phyloP scores from a whole-genome alignment of 345 rosid species.

The Salix koriyanagi region DNA sequence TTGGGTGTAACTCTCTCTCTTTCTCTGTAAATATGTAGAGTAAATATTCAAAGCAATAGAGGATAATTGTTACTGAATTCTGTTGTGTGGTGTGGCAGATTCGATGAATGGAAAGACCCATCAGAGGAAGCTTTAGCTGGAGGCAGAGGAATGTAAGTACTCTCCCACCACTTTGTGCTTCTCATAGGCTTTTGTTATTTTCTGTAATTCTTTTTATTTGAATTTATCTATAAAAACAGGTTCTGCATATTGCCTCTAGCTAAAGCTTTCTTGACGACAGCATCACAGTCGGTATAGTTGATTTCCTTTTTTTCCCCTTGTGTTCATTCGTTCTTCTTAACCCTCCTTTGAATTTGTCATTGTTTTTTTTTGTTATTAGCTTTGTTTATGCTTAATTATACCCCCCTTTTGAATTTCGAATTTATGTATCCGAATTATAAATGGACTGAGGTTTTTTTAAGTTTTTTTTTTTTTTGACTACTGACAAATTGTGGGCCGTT shows the following conservation, averaged over 20 bases:
- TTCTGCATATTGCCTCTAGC: constrained; percentile 62
- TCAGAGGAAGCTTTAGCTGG: constrained; percentile 69
- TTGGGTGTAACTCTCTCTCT: constrained; percentile 48
- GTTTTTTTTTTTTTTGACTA: no score
- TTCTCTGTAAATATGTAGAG: neutral
- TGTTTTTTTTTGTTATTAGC: no score
- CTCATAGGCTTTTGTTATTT: neutral
- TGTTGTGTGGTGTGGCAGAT: constrained; percentile 20
- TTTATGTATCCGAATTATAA: no score
- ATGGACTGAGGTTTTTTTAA: no score
- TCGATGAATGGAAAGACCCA: constrained; percentile 71
- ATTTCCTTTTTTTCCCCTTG: neutral
- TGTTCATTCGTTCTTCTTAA: neutral
- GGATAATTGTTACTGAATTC: neutral
- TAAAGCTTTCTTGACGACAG: constrained; percentile 34
- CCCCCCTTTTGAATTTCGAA: no score
- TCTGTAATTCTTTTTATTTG: constrained; percentile 2
- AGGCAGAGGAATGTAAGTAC: constrained; percentile 65
- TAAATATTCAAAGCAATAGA: no score
- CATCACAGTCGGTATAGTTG: constrained; percentile 46
- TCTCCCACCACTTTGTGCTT: neutral
- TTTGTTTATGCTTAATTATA: no score
- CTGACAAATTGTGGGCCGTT: no score
- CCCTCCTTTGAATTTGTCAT: neutral
- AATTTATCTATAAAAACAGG: constrained; percentile 26